These are phyloP conservation scores for Claviceps maximensis DNA, from an alignment of 2,329 filamentous ascomycete genomes.

Conservation along the genomic window DNA sequence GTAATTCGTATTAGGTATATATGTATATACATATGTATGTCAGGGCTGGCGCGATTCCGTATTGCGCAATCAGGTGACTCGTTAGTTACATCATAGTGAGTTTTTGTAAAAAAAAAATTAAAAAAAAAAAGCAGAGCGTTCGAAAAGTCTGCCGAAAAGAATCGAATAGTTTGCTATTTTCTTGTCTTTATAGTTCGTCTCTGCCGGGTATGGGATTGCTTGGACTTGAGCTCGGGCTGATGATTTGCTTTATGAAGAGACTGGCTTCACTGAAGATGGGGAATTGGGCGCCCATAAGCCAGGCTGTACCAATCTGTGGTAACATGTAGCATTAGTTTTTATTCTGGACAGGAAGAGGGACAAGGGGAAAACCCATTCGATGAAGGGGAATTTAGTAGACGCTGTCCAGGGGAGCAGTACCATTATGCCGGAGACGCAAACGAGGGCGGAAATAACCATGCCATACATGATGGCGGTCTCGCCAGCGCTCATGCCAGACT, in stretches of 20 bases:
- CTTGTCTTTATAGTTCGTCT: conserved; percentile 20
- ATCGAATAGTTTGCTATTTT: conserved; percentile 1
- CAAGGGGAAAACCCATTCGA: too few relatives aligned
- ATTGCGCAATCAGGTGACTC: background rate
- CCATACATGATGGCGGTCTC: conserved; percentile 53
- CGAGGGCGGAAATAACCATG: conserved; percentile 54
- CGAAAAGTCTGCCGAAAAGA: background rate
- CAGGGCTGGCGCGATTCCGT: background rate
- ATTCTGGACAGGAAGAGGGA: background rate
- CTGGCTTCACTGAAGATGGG: conserved; percentile 32
- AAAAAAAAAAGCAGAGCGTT: too few relatives aligned
- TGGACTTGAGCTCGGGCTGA: conserved; percentile 6
- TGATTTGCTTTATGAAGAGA: conserved; percentile 10
- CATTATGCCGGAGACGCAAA: conserved; percentile 64
- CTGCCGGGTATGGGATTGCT: conserved; percentile 14
- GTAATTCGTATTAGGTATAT: background rate
- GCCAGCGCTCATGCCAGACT: conserved; percentile 37
- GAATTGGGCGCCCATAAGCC: conserved; percentile 69
- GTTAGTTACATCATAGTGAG: background rate
- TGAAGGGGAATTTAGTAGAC: background rate
- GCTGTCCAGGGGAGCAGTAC: conserved; percentile 32
- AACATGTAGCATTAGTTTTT: background rate
- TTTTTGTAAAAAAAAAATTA: background rate
- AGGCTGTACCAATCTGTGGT: conserved; percentile 60
- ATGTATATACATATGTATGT: background rate